These are phyloP conservation scores for Pontederia crassipes DNA, from an alignment of 176 grass and related monocot species.

Conservation along the genomic window DNA sequence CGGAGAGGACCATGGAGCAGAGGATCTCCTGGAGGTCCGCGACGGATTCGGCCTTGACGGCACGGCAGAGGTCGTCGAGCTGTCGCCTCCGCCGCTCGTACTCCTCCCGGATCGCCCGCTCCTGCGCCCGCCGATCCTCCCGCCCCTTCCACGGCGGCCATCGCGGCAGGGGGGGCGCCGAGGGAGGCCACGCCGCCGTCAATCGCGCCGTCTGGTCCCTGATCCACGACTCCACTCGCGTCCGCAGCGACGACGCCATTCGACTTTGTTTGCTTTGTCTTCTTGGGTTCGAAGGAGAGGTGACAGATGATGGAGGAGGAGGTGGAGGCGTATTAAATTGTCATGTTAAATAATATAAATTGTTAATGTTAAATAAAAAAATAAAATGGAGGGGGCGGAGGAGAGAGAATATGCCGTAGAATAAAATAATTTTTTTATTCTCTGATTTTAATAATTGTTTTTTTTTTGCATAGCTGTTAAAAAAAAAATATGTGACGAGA, in stretches of 20 bases:
- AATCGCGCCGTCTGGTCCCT: slow-evolving; percentile 46
- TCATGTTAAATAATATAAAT: too few species aligned
- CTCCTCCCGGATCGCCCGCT: slow-evolving; percentile 56
- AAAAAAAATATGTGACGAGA: too few species aligned
- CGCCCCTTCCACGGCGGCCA: slow-evolving; percentile 33
- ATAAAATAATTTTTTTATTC: too few species aligned
- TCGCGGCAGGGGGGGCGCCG: slow-evolving; percentile 30
- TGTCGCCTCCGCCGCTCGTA: slow-evolving; percentile 36
- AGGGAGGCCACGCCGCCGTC: slow-evolving; percentile 29
- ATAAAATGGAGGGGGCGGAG: too few species aligned
- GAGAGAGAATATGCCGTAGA: too few species aligned
- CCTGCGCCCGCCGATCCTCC: slow-evolving; percentile 32
- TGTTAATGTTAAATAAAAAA: too few species aligned
- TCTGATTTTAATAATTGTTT: too few species aligned
- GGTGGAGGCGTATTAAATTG: too few species aligned
- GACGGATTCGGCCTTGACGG: slow-evolving; percentile 67
- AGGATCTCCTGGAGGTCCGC: slow-evolving; percentile 83
- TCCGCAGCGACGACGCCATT: slow-evolving; percentile 16
- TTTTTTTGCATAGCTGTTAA: too few species aligned
- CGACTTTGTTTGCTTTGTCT: too few species aligned
- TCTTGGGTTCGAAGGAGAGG: too few species aligned
- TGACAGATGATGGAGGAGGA: too few species aligned
- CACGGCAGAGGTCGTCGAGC: slow-evolving; percentile 56
- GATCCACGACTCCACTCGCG: slow-evolving; percentile 65
- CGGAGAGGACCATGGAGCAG: slow-evolving; percentile 79